Conservation (phyloP, 108 stramenopile genomes). For the Chaetoceros tenuissimus region DNA sequence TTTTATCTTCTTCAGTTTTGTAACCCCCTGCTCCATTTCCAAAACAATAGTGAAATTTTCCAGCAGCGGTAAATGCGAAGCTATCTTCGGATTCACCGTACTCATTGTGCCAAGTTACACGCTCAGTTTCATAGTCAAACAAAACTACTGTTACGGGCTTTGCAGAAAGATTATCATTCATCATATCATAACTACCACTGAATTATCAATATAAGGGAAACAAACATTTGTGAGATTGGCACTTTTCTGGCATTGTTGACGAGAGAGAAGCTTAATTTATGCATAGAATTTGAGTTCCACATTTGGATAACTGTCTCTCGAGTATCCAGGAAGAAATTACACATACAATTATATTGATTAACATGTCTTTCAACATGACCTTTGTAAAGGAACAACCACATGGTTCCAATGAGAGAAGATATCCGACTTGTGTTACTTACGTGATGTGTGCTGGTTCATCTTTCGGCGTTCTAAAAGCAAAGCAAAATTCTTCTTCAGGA, state of each 20-base stretch:
- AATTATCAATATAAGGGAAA: not conserved
- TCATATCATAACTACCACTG: not conserved
- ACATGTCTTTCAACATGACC: no score
- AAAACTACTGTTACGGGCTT: not conserved
- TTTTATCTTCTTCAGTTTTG: not conserved
- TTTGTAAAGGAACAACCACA: not conserved
- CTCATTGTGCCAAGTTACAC: not conserved
- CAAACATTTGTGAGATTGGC: not conserved
- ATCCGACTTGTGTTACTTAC: not conserved
- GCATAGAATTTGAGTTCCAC: no score
- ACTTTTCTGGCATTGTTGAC: no score
- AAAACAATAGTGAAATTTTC: not conserved
- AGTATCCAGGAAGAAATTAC: no score
- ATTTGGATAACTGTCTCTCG: no score
- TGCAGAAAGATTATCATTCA: not conserved
- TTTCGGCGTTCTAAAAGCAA: not conserved
- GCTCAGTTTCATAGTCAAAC: not conserved
- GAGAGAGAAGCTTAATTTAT: no score
- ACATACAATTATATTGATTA: no score
- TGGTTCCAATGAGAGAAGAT: not conserved
- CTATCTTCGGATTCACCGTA: not conserved
- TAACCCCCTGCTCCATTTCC: not conserved
- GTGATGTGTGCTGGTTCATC: not conserved
- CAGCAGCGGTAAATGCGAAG: not conserved
- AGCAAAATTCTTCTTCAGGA: not conserved